Evolutionary conservation across 192 early-diverging fungal species (phyloP), one percentile per base, ranked within the genome.

Genomic region (Umbelopsis isabellina): DNA sequence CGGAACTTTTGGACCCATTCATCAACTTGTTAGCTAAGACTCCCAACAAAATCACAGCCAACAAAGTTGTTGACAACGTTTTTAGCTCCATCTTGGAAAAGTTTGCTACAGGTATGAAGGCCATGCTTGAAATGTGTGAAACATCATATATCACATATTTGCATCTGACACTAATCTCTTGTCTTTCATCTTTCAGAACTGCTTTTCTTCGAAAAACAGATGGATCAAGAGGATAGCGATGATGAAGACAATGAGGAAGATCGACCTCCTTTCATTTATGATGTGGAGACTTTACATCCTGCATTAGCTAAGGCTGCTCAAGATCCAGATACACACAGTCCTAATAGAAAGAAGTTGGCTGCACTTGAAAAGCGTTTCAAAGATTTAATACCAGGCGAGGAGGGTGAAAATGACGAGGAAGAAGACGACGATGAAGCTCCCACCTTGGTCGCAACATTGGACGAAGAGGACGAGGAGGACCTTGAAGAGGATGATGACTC

Each of bases 1-100:
- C 85, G 18, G 73, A 72, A 46, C 72, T 91, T 7, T 69, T 85
- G 44, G 67, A 72, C 33, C 86, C 90, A 18, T 82, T 89, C 69
- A 82, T 80, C 44, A 73, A 80, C 18, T 74, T 83, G 15, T 71
- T 89, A 55, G 77, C 82, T 18, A 66, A 79, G 18, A 79, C 77
- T n/a, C 68, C 74, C 8, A 90, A 84, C 75, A 78, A 78, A 46
- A 72, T 85, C 46, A 77, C 82, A 22, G 71, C 74, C 49, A 86
- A 77, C 46, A 84, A 80, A 69, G 79, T 86, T 9, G 80, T 79
- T 5, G 80, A 85, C 12, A 72, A 77, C n/a, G 74, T 88, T 11
- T 78, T 88, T 23, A 71, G 79, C 44, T 49, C 68, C 18, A 73
- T 82, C 68, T 50, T 83, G 45, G 70, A 71, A 30, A 72, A 81